A percentile compares a stretch with the other conserved stretches of the same genome.
These are phyloP conservation scores for Alternaria panax DNA, from an alignment of 2,329 filamentous ascomycete genomes.

Conservation along the genomic window DNA sequence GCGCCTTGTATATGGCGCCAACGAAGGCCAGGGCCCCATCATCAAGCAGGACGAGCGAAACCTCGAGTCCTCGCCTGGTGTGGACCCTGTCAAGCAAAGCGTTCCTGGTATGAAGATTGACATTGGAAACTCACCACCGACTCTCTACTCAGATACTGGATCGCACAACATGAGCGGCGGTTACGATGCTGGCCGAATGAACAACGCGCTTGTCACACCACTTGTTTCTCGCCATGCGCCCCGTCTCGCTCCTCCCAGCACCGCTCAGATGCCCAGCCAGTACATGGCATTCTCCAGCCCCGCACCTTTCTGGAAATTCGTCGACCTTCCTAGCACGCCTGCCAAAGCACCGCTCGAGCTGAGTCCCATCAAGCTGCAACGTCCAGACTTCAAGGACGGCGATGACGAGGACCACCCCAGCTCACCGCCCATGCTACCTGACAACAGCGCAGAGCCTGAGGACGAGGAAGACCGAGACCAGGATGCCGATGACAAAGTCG, in stretches of 20 bases:
- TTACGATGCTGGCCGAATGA: conserved; percentile 37
- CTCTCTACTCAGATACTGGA: conserved; percentile 46
- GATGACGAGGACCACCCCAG: conserved; percentile 45
- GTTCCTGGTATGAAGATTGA: conserved; percentile 43
- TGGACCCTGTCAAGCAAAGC: conserved; percentile 43
- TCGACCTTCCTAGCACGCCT: conserved; percentile 77
- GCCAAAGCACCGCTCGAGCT: conserved; percentile 53
- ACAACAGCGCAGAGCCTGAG: conserved; percentile 37
- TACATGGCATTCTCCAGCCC: conserved; percentile 87
- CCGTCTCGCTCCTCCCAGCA: conserved; percentile 78
- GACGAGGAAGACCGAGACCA: conserved; percentile 44
- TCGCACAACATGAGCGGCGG: conserved; percentile 40
- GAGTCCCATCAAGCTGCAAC: conserved; percentile 47
- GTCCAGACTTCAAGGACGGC: conserved; percentile 40
- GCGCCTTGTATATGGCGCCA: conserved; percentile 39
- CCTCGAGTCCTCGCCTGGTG: conserved; percentile 41
- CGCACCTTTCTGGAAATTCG: conserved; percentile 88
- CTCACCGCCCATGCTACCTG: conserved; percentile 42
- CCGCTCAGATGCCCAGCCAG: conserved; percentile 80
- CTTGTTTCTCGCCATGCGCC: conserved; percentile 77
- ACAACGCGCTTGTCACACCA: conserved; percentile 64
- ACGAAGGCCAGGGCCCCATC: conserved; percentile 33
- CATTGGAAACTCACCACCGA: conserved; percentile 47
- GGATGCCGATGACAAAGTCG: conserved; percentile 39
- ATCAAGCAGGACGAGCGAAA: conserved; percentile 36